Evolutionary conservation across 1,284 basidiomycete species (phyloP), one percentile per base, ranked within the genome.

Genomic region (Moesziomyces sp.): DNA sequence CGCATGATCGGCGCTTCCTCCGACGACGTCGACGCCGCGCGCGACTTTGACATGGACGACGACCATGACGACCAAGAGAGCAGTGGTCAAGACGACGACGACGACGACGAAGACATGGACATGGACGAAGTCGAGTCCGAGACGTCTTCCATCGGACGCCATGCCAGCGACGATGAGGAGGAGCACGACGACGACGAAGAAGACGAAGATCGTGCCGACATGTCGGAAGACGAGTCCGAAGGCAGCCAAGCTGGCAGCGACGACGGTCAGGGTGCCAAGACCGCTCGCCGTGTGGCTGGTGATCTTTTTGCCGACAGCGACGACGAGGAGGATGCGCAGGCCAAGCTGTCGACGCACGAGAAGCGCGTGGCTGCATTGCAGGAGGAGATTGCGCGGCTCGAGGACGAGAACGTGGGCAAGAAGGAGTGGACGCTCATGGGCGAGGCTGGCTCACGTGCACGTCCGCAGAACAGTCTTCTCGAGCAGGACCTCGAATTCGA

Each of bases 401-500:
- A 89, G 72, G 77, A 82, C 26, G 86, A 88, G 79, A 88, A 88
- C 47, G 86, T 88, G 26, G 87, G 85, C 7, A 86, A 86, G 38
- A 88, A 88, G 79, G 95, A 98, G 74, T 99, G 97, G 97, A 91
- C 91, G 7, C 87, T 98, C 38, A 89, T 93, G 86, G 96, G 97
- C 48, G 97, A 99, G 85, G 93, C 93, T 13, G 89, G 89, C 13
- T 89, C 92, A 7, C 89, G 90, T 42, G 86, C 90, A 45, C 89
- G 97, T 54, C 96, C 97, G 1, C 90, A 93, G 81, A 95, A 99
- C 85, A 93, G 93, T 24, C 87, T 98, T 18, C 88, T 99, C 14
- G 93, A 94, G 84, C 92, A 98, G 84, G 93, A 97, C 83, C 88
- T 99, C 45, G 95, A 98, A 64, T 99, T 96, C 74, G 97, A 99